Conservation (phyloP, 345 rosid species). For the Populus pruinosa region DNA sequence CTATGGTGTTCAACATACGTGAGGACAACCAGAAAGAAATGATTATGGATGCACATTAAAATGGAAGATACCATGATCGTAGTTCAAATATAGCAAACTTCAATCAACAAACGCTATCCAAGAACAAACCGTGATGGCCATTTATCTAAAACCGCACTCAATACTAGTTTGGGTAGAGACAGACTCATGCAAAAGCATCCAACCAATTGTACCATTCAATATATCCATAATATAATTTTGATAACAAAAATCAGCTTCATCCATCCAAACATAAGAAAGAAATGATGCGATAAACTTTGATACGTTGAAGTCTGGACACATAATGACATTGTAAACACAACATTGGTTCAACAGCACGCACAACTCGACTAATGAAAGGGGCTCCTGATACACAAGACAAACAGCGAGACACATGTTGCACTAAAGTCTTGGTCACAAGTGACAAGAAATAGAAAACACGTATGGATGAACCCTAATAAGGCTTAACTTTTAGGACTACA, state of each 20-base stretch:
- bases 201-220: not conserved
- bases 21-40: not conserved
- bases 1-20: no score
- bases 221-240: not conserved
- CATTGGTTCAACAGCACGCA: not conserved
- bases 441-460: not conserved
- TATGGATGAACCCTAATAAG: not conserved
- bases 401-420: not conserved
- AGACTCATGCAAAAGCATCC: not conserved
- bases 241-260: not conserved
- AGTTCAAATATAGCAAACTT: no score
- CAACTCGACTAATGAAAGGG: not conserved
- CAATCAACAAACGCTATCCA: not conserved
- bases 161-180: not conserved
- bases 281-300: not conserved
- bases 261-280: not conserved
- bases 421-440: not conserved
- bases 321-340: not conserved
- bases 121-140: not conserved
- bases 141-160: not conserved
- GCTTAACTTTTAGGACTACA: conserved; percentile 10
- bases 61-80: not conserved
- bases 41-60: not conserved
- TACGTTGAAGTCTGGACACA: not conserved
- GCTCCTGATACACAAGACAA: conserved; percentile 6